Percentiles rank a stretch among this genome's conserved stretches.
Evolutionary conservation across 176 grass and related monocot species (phyloP).

Genomic region (Lolium rigidum): DNA sequence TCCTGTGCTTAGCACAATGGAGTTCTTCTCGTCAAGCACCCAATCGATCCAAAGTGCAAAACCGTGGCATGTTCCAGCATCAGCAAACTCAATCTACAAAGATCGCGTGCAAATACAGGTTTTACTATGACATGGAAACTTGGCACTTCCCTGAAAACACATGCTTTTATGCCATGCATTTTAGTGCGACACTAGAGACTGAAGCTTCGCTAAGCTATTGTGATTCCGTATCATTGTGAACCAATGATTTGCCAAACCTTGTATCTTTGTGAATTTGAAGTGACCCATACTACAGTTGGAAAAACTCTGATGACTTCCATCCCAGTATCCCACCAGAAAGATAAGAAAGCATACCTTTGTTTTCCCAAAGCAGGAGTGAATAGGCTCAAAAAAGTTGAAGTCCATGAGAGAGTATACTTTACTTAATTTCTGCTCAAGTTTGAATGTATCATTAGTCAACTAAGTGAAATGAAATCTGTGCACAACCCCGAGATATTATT

Average conservation of each 20-base stretch:
- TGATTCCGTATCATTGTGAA: no score
- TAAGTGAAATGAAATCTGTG: conserved; percentile 6
- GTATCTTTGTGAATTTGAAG: conserved; percentile 1
- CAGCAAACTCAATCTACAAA: conserved; percentile 65
- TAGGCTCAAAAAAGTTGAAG: conserved; percentile 74
- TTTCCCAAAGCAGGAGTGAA: conserved; percentile 77
- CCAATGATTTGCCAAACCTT: not conserved
- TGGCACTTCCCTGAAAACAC: not conserved
- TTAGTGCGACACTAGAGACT: not conserved
- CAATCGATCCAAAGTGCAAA: conserved; percentile 91
- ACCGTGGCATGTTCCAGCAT: conserved; percentile 78
- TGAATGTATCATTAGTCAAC: not conserved
- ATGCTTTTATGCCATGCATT: not conserved
- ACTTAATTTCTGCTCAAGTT: conserved; percentile 69
- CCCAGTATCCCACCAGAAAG: not conserved
- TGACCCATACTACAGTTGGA: not conserved
- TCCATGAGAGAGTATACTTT: conserved; percentile 67
- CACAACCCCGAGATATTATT: not conserved
- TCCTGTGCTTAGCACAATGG: conserved; percentile 58
- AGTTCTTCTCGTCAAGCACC: conserved; percentile 66
- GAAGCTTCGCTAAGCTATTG: no score
- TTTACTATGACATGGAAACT: no score
- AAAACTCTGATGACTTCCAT: not conserved
- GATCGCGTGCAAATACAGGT: not conserved
- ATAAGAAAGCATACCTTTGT: conserved; percentile 53